Base-by-base conservation (phyloP, 305 asterid genomes). In the Striga hermonthica region DNA sequence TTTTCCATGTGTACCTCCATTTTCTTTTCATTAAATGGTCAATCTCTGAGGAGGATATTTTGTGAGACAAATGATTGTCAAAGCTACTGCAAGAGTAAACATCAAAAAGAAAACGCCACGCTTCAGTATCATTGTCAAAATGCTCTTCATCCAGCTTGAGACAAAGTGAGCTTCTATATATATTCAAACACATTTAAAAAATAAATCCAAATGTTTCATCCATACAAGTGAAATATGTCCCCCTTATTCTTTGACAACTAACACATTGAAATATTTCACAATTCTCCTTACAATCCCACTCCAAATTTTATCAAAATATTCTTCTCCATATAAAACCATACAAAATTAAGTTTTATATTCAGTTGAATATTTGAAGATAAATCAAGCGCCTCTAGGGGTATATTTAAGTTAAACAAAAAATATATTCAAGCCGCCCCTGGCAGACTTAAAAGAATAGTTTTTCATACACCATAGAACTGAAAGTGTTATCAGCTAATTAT, bases 1-100 rank as follows among this genome's bases (percentile, higher is more conserved):
- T 67, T 76, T 77, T 85, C 97, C 97, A 92, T 62, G 80, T 80
- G 78, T 84, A 89, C 59, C 59, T 83, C 88, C 95, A 92, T 73
- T 84, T 87, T 72, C 74, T 83, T 77, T 70, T 65, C 74, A 75
- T 47, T 62, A 89, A 62, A 14, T 69, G 40, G 50, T 82, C 85
- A 60, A 74, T 79, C 76, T 92, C 91, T 37, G 71, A 48, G 59
- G 86, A 67, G 35, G 79, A 76, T 73, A 89, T 73, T 62, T 78
- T 86, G 79, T 83, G 61, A 48, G 70, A 80, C 91, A 86, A 71
- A 79, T 86, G 97, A 75, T 72, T 73, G 67, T 73, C 80, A 76
- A 92, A 83, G 70, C 75, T 73, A 75, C 98, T 87, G 81, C 84
- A 84, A 55, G 64, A 72, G 54, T 70, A 66, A 57, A 65, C 7